Evolutionary conservation across 371 early-diverging fungal genomes (phyloP), one percentile per base, ranked within the genome.

Genomic region (Dichotomocladium elegans): DNA sequence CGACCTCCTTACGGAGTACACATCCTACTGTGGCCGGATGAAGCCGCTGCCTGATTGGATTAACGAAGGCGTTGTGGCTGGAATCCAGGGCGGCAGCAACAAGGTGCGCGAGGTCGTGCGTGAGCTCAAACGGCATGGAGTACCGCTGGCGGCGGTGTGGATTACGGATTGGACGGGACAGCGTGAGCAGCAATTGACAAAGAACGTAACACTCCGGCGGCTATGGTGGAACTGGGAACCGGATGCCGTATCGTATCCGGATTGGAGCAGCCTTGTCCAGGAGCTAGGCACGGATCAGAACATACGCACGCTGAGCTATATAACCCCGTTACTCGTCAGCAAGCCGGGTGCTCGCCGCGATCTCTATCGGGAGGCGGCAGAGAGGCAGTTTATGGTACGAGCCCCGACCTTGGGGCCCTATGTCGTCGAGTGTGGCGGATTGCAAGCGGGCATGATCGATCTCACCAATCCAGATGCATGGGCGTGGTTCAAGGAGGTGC

Each of bases 141-240:
- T 70, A 1, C 77, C 81, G 0, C 4, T 74, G 7, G 63, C 77
- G 1, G 81, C 70, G 1, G 58, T 81, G 2, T 71, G 64, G 51
- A 37, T 80, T 9, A 62, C 72, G 28, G 81, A 80, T 42, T 80
- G 81, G 79, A 66, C 66, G 44, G 81, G 81, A 24, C 56, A 61
- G 30, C 68, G 77, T 4, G 30, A 47, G 21, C 70, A 72, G 33
- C 31, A 17, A 11, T 55, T 60, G 11, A 47, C 54, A 1, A 55
- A 57, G 5, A 60, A 55, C 15, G 60, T 60, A 4, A 53, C 57
- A 15, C 53, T 63, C 22, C 60, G 54, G 35, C 61, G 73, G 4
- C 52, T 68, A 12, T 79, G 77, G 76, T 77, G 76, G 78, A 73
- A 75, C 34, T 77, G 77, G 78, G 78, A 80, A 51, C 53, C 61